Evolutionary conservation across 164 flowering plant genomes (phyloP), one percentile per base, ranked within the genome.

Genomic region (Protea cynaroides): DNA sequence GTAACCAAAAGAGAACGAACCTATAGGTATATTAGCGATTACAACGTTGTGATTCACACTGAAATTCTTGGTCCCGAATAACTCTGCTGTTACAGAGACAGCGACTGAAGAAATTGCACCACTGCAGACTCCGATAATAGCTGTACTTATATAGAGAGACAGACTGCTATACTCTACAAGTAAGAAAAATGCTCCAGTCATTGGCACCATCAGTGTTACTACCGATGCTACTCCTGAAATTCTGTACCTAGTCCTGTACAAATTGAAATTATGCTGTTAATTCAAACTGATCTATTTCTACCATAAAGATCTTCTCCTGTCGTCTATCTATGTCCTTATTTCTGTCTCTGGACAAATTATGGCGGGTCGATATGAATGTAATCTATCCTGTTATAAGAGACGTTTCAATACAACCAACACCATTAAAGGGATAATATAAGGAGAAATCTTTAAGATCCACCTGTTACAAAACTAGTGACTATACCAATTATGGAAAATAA

Each of bases 101-200:
- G 97, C 69, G 0, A 87, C 60, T n/a, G 98, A 78, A 25, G 86
- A 73, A 11, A 94, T 87, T 47, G 95, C 93, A 1, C 98, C 97
- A 0, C 84, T 85, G 53, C 86, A 91, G 1, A 84, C 59, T 3
- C 93, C 93, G 8, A 94, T 83, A 0, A 81, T 66, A 43, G 95
- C 91, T 0, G 97, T 94, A 67, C 89, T 81, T 1, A 78, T 50
- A 69, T 83, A 82, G 19, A 94, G 82, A 9, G 79, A 68, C 43
- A 68, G 17, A 66, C 69, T 37, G 74, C 23, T 53, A 47, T 57
- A 56, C n/a, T 58, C 4, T n/a, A 67, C 57, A 38, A 76, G 76
- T 34, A 73, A 25, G 68, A 87, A 86, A 75, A 89, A 89, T 1
- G 96, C 74, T 46, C 68, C 88, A 0, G 80, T 68, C 73, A 86